Evolutionary conservation across 2,329 filamentous ascomycete species (phyloP).

Genomic region (Orbilia brochopaga): DNA sequence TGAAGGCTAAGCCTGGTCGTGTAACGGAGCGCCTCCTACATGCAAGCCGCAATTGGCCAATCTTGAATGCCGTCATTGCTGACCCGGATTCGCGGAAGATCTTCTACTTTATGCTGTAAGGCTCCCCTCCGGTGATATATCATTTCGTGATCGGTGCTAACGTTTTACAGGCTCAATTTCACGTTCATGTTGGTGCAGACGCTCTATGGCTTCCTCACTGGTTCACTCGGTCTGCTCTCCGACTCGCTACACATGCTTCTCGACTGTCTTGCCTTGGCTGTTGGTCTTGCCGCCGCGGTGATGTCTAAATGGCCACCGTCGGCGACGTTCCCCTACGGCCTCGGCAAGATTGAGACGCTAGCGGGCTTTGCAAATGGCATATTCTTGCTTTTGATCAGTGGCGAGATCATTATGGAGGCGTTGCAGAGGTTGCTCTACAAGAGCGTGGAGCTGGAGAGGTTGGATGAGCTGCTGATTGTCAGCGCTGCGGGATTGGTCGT

Average conservation of each 20-base stretch:
- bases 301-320: conserved; percentile 97
- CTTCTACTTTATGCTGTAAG: conserved; percentile 94
- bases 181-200: conserved; percentile 93
- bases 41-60: conserved; percentile 72
- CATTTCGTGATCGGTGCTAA: conserved; percentile 44
- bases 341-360: conserved; percentile 94
- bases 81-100: conserved; percentile 94
- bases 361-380: conserved; percentile 97
- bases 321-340: conserved; percentile 87
- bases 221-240: conserved; percentile 90
- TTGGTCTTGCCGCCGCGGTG: conserved; percentile 88
- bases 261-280: conserved; percentile 88
- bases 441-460: conserved; percentile 79
- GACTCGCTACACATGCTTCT: conserved; percentile 99
- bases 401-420: conserved; percentile 95
- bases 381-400: conserved; percentile 90
- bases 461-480: conserved; percentile 86
- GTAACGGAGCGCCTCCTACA: conserved; percentile 77
- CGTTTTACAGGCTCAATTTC: conserved; percentile 76
- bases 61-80: conserved; percentile 82
- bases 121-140: conserved; percentile 54
- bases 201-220: conserved; percentile 90
- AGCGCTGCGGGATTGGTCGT: conserved; percentile 85
- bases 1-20: conserved; percentile 6
- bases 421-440: conserved; percentile 79